Percentiles rank a stretch among this genome's conserved stretches.
Evolutionary conservation across 108 stramenopile genomes (phyloP).

Genomic region (Nitzschia sp.): DNA sequence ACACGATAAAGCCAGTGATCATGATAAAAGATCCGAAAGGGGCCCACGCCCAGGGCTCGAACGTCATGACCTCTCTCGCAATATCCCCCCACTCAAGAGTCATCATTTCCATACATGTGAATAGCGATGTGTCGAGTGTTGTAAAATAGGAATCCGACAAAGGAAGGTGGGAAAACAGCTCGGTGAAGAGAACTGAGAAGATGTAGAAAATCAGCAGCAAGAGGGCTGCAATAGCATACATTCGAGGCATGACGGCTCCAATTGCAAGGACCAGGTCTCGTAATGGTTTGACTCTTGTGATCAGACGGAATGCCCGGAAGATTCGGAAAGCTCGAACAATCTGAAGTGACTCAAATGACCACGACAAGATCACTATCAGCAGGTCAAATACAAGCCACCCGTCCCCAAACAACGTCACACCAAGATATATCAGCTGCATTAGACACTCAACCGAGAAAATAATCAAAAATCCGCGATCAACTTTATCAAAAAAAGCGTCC

Average conservation of each 20-base stretch:
- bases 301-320: conserved; percentile 65
- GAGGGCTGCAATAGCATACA: conserved; percentile 59
- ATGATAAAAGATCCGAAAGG: conserved; percentile 54
- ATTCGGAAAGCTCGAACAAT: conserved; percentile 76
- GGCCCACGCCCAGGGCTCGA: conserved; percentile 45
- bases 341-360: conserved; percentile 56
- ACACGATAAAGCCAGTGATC: conserved; percentile 70
- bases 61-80: conserved; percentile 33
- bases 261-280: conserved; percentile 63
- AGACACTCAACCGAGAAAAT: conserved; percentile 62
- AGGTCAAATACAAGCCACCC: conserved; percentile 75
- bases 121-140: conserved; percentile 48
- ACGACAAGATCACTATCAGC: conserved; percentile 58
- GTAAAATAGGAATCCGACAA: conserved; percentile 45
- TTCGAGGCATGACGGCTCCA: conserved; percentile 66
- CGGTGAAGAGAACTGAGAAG: conserved; percentile 70
- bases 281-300: conserved; percentile 55
- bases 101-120: conserved; percentile 75
- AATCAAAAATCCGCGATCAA: conserved; percentile 50
- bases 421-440: conserved; percentile 63
- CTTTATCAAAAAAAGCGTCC: conserved; percentile 30
- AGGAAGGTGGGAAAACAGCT: conserved; percentile 47
- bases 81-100: conserved; percentile 66
- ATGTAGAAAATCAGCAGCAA: conserved; percentile 70
- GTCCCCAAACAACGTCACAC: conserved; percentile 44